Conservation (phyloP, 106 monocot genomes). For the Amphibolis antarctica region DNA sequence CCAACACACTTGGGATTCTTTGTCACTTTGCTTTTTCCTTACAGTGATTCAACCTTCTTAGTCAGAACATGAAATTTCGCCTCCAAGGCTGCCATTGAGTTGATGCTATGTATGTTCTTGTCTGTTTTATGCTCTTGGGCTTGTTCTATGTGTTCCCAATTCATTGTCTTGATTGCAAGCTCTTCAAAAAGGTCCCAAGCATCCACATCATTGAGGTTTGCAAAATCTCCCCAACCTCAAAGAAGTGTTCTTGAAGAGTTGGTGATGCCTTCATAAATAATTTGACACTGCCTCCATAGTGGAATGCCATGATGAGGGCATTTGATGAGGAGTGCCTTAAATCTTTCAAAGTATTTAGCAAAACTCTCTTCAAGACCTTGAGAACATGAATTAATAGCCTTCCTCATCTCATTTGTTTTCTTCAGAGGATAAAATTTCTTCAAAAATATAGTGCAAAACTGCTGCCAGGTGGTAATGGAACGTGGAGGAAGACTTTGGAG, state of each 20-base stretch:
- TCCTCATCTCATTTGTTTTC: neutral
- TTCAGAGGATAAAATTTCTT: neutral
- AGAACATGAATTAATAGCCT: neutral
- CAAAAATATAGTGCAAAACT: neutral
- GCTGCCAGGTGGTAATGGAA: neutral
- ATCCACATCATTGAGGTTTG: too few relatives aligned
- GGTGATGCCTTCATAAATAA: neutral
- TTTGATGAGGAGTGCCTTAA: neutral
- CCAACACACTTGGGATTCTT: too few relatives aligned
- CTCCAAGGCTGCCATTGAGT: too few relatives aligned
- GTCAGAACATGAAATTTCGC: too few relatives aligned
- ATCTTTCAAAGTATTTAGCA: neutral
- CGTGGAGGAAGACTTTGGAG: neutral
- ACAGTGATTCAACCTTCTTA: too few relatives aligned
- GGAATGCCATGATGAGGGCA: neutral
- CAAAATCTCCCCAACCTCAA: neutral
- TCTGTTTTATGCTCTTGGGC: too few relatives aligned
- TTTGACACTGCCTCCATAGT: conserved; percentile 1
- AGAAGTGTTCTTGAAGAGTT: neutral
- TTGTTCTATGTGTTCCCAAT: too few relatives aligned
- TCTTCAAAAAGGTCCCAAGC: too few relatives aligned
- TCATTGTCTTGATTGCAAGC: too few relatives aligned
- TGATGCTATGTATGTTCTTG: too few relatives aligned
- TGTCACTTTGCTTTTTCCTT: too few relatives aligned
- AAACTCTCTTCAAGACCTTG: neutral